Conservation (phyloP, 768 basidiomycete genomes). For the Lactarius evosmus region DNA sequence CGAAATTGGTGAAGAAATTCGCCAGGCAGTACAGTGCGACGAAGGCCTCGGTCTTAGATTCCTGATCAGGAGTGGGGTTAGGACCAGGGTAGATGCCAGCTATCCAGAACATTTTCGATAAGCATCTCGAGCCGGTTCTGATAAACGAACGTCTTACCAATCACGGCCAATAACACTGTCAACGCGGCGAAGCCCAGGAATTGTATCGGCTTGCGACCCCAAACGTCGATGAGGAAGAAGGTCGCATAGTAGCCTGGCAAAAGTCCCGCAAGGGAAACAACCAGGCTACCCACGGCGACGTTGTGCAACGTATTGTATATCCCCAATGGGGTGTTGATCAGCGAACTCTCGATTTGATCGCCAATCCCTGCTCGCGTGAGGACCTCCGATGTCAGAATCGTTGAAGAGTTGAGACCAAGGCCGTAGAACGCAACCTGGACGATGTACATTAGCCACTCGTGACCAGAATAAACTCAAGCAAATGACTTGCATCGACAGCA, state of each 20-base stretch:
- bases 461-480: background rate
- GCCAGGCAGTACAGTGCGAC: slow-evolving; percentile 40
- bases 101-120: slow-evolving; percentile 28
- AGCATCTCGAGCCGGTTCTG: slow-evolving; percentile 32
- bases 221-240: slow-evolving; percentile 64
- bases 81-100: slow-evolving; percentile 18
- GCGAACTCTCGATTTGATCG: slow-evolving; percentile 35
- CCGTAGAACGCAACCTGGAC: slow-evolving; percentile 81
- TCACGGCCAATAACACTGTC: slow-evolving; percentile 59
- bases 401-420: slow-evolving; percentile 76
- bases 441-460: background rate
- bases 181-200: slow-evolving; percentile 70
- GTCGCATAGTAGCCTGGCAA: slow-evolving; percentile 74
- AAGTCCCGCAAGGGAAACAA: slow-evolving; percentile 72
- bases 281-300: slow-evolving; percentile 67
- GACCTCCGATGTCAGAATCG: slow-evolving; percentile 58
- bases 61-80: slow-evolving; percentile 36
- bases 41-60: slow-evolving; percentile 34
- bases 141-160: slow-evolving; percentile 48
- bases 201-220: slow-evolving; percentile 83
- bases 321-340: slow-evolving; percentile 32
- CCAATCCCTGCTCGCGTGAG: slow-evolving; percentile 55
- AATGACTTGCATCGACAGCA: slow-evolving; percentile 67
- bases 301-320: slow-evolving; percentile 57
- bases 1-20: slow-evolving; percentile 45